Percentiles rank a stretch among this genome's conserved stretches.
Evolutionary conservation across 768 basidiomycete species (phyloP).

Genomic region (Lactarius hatsudake): DNA sequence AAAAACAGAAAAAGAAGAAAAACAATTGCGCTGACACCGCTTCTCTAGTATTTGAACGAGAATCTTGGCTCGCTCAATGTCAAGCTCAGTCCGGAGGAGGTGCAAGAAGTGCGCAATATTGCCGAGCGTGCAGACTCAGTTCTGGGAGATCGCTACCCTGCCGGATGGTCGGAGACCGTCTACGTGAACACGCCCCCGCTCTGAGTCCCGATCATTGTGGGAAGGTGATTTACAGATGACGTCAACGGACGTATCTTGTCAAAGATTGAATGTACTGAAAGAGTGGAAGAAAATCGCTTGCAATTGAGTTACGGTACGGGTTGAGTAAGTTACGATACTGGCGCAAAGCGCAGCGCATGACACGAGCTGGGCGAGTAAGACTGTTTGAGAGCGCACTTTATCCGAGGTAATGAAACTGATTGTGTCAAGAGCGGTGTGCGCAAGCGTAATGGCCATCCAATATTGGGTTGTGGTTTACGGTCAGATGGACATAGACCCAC

Average conservation of each 20-base stretch:
- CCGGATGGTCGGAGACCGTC: constrained; percentile 6
- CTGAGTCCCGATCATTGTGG: background rate
- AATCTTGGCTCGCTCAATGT: constrained; percentile 18
- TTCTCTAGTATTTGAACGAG: constrained; percentile 19
- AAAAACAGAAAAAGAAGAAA: background rate
- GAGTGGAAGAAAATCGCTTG: too few relatives aligned
- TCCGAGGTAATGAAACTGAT: background rate
- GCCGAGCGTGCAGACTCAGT: constrained; percentile 19
- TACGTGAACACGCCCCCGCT: constrained; percentile 13
- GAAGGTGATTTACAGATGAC: background rate
- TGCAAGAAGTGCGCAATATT: constrained; percentile 19
- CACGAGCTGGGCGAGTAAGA: background rate
- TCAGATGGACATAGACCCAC: background rate
- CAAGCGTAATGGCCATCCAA: background rate
- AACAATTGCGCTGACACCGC: background rate
- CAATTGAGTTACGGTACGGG: background rate
- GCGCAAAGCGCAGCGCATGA: background rate
- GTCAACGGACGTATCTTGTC: background rate
- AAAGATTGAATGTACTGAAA: background rate
- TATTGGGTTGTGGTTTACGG: background rate
- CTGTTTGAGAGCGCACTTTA: background rate
- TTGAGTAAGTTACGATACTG: background rate
- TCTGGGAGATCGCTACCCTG: constrained; percentile 19
- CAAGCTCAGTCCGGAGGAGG: constrained; percentile 16
- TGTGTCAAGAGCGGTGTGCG: background rate